phyloP scores from a whole-genome alignment of 2,329 filamentous ascomycete genomes.

The Aspergillus japonicus region DNA sequence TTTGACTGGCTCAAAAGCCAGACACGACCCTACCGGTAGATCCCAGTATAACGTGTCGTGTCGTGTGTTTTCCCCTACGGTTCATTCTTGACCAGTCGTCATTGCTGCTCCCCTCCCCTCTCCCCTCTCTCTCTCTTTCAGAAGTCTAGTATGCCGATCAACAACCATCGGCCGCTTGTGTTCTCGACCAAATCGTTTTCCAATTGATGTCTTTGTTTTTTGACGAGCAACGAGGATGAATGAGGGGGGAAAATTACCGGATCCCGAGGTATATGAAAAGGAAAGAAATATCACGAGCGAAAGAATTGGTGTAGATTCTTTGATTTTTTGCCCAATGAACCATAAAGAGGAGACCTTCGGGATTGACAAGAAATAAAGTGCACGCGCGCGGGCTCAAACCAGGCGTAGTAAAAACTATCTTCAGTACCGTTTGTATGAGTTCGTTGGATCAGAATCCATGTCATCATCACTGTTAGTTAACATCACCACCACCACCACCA shows the following conservation, averaged over 20 bases:
- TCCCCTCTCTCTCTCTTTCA: neutral
- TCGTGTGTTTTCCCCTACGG: slow-evolving; percentile 18
- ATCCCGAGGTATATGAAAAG: neutral
- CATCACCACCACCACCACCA: neutral
- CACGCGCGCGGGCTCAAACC: neutral
- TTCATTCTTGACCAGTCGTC: neutral
- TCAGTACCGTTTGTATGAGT: too few species aligned
- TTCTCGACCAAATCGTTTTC: neutral
- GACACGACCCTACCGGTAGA: neutral
- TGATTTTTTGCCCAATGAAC: neutral
- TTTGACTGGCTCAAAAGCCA: slow-evolving; percentile 27
- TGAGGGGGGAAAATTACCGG: neutral
- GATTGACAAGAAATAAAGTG: neutral
- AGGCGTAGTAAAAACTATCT: too few species aligned
- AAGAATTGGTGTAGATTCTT: neutral
- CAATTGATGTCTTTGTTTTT: neutral
- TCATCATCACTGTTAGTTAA: neutral
- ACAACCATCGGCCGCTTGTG: neutral
- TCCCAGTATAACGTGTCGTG: neutral
- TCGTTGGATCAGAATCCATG: neutral
- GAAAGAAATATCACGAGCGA: neutral
- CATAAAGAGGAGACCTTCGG: neutral
- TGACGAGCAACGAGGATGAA: neutral
- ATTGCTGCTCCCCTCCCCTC: neutral
- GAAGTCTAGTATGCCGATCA: neutral